Percentiles rank a stretch among this genome's conserved stretches.
These are phyloP conservation scores for Wickerhamomyces rabaulensis DNA, from an alignment of 805 yeast genomes.

Conservation along the genomic window DNA sequence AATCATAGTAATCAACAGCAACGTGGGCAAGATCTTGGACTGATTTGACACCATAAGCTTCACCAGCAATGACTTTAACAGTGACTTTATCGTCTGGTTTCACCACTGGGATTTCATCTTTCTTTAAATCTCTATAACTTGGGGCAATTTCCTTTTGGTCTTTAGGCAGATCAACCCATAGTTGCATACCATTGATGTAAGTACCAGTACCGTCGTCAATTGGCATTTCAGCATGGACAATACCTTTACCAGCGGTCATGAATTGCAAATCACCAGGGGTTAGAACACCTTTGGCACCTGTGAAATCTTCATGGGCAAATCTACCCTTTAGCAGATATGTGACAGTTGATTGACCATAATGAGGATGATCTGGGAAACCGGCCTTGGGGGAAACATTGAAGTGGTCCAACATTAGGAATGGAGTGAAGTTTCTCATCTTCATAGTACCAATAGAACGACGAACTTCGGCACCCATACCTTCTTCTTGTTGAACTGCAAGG, in stretches of 20 bases:
- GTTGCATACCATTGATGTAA: constrained; percentile 65
- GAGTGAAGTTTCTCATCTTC: constrained; percentile 68
- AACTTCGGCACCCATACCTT: constrained; percentile 86
- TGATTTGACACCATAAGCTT: constrained; percentile 69
- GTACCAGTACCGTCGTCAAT: constrained; percentile 43
- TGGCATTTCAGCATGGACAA: constrained; percentile 86
- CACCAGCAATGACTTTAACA: constrained; percentile 75
- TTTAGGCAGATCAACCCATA: constrained; percentile 83
- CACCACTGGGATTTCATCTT: constrained; percentile 65
- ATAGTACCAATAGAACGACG: constrained; percentile 74
- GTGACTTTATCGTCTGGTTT: constrained; percentile 57
- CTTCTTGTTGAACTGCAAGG: constrained; percentile 64
- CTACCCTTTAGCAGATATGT: constrained; percentile 62
- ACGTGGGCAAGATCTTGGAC: constrained; percentile 74
- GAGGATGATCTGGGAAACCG: constrained; percentile 85
- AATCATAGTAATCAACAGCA: constrained; percentile 72
- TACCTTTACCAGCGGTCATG: constrained; percentile 91
- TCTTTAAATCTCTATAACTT: constrained; percentile 70
- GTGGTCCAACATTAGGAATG: constrained; percentile 79
- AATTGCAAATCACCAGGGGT: constrained; percentile 84
- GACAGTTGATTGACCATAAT: constrained; percentile 78
- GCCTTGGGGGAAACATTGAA: constrained; percentile 58
- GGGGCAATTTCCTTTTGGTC: constrained; percentile 60
- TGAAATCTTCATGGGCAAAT: constrained; percentile 80
- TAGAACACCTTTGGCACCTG: constrained; percentile 75